These are phyloP conservation scores for Aspergillus neoniger DNA, from an alignment of 2,329 filamentous ascomycete genomes.

Conservation along the genomic window DNA sequence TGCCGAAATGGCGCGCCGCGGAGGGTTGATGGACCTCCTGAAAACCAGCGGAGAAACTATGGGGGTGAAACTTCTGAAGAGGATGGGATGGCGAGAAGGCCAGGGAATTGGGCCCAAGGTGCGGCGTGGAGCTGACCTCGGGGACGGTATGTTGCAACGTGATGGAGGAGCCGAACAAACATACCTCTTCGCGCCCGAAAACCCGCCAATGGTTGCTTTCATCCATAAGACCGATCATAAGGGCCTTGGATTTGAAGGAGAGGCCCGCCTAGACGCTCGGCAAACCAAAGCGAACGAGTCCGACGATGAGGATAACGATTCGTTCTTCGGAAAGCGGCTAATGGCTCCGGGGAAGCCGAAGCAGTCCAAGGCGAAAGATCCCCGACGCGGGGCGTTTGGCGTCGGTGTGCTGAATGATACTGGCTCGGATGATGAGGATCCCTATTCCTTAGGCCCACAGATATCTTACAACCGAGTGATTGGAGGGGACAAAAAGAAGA, in stretches of 20 bases:
- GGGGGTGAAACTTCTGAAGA: slow-evolving; percentile 79
- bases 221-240: slow-evolving; percentile 48
- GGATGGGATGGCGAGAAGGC: slow-evolving; percentile 94
- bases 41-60: slow-evolving; percentile 76
- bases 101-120: slow-evolving; percentile 91
- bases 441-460: slow-evolving; percentile 86
- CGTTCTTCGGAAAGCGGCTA: slow-evolving; percentile 41
- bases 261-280: slow-evolving; percentile 35
- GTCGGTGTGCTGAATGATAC: slow-evolving; percentile 89
- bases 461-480: slow-evolving; percentile 84
- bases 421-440: slow-evolving; percentile 92
- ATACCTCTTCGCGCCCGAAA: slow-evolving; percentile 83
- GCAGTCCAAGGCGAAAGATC: slow-evolving; percentile 55
- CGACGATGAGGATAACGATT: slow-evolving; percentile 33
- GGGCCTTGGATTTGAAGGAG: slow-evolving; percentile 49
- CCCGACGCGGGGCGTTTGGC: slow-evolving; percentile 70
- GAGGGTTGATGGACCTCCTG: slow-evolving; percentile 71
- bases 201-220: slow-evolving; percentile 64
- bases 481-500: slow-evolving; percentile 80
- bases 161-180: slow-evolving; percentile 49
- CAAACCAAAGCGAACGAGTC: slow-evolving; percentile 18
- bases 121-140: slow-evolving; percentile 70
- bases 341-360: slow-evolving; percentile 39
- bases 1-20: slow-evolving; percentile 54
- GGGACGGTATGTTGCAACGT: slow-evolving; percentile 47